Evolutionary conservation across 169 alveolate genomes (phyloP), one percentile per base, ranked within the genome.

Genomic region (Plasmodium cynomolgi): DNA sequence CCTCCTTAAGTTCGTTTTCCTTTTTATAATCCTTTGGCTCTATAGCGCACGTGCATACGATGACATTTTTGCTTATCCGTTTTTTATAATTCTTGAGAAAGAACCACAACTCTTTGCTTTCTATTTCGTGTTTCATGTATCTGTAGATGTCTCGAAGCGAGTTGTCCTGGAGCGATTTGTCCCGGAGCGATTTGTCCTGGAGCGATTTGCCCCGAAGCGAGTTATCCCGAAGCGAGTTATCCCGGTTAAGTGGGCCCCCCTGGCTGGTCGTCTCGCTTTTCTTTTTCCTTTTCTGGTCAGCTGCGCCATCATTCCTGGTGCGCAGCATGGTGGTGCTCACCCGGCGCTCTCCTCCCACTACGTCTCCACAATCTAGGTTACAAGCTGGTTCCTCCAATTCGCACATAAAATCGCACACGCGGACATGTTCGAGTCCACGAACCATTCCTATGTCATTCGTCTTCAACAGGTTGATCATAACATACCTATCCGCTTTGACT

Each of bases 381-480:
- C 71, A 13, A 13, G 50, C 8, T 1, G 5, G 7, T 62, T 62
- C 77, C 77, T 62, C 86, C 20, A 74, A 17, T 37, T 79, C 94
- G 17, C 91, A 84, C 33, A 95, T 71, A 17, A 92, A 50, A 47
- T 95, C 96, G 20, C 97, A 95, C 0, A 95, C 94, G 20, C 83
- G 50, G 68, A 85, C 84, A 37, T 88, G 13, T 71, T 86, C 81
- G 77, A 95, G 73, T 6, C 97, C 97, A 56, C 94, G 62, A 11
- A 95, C 82, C 97, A 95, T 95, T 37, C 93, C 96, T 9, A 95
- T 95, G 37, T 95, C 97, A 33, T 95, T 95, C 50, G 85, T 92
- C 11, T 37, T 73, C 33, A 95, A 23, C 33, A 31, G 50, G 3
- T 58, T 92, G 3, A 93, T 73, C 84, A 83, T 95, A 11, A 90